Evolutionary conservation across 2,329 filamentous ascomycete genomes (phyloP), one percentile per base, ranked within the genome.

Genomic region (Thielaviopsis punctulata): DNA sequence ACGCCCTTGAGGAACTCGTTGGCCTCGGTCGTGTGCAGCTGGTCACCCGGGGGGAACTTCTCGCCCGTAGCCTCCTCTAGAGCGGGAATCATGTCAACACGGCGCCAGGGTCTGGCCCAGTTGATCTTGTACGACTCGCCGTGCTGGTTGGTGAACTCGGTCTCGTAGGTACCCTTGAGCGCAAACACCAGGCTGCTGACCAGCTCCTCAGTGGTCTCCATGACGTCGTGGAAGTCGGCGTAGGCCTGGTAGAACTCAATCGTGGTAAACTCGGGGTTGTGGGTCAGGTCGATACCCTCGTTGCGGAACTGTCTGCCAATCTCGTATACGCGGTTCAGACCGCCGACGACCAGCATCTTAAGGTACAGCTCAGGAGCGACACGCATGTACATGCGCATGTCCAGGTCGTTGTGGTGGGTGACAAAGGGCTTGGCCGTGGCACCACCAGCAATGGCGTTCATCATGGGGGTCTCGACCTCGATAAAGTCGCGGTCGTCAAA

Each of bases 161-260:
- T 95, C 66, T 80, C 76, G 68, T 92, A 90, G 49, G 82, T 76
- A 56, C 90, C 92, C 15, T 86, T 92, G 52, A 96, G 70, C 58
- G 87, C 75, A 77, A 94, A 89, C 64, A 95, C 90, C 5, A 96
- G 76, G 41, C 82, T 79, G 27, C 86, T 89, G 46, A 98, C 84
- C 25, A 98, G 82, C 64, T 95, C 89, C 68, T 98, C 92, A 1
- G 92, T 96, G 62, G 87, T 76, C 55, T 84, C 72, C 83, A 94
- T 87, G 55, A 95, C 73, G 63, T 96, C 92, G 66, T 93, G 85
- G 59, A 95, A 79, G 67, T 95, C 88, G 52, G 84, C 84, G 59
- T 88, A 96, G 3, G 92, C 90, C 77, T 85, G 82, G 69, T 98
- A 98, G 70, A 96, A 96, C 68, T 98, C 92, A 66, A 87, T 86